Percentiles rank a stretch among this genome's conserved stretches.
These are phyloP conservation scores for Pythium coloratum DNA, from an alignment of 352 stramenopile genomes.

Conservation along the genomic window DNA sequence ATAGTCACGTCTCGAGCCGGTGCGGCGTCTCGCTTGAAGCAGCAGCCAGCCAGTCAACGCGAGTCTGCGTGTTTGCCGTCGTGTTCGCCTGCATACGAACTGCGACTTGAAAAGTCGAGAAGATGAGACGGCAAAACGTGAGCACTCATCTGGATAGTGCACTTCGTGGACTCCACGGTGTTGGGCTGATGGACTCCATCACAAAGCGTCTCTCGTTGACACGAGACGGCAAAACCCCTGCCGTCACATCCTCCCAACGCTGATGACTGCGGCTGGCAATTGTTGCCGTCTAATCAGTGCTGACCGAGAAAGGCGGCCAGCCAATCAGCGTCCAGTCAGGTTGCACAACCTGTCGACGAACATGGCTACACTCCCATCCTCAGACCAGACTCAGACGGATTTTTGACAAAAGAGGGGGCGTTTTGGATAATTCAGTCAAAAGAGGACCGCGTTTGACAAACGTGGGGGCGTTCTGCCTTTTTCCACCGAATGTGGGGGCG, in stretches of 20 bases:
- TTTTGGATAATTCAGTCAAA: too few relatives aligned
- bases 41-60: background rate
- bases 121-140: background rate
- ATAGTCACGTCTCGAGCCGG: background rate
- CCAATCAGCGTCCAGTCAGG: conserved; percentile 10
- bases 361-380: background rate
- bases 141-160: background rate
- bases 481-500: too few relatives aligned
- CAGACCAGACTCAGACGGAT: background rate
- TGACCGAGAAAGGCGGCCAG: background rate
- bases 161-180: background rate
- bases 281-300: conserved; percentile 12
- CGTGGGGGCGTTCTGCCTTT: too few relatives aligned
- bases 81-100: background rate
- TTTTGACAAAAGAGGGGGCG: too few relatives aligned
- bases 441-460: too few relatives aligned
- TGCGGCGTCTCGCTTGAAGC: background rate
- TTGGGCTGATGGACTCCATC: background rate
- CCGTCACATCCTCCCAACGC: background rate
- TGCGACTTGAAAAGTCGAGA: background rate
- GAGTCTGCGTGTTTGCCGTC: background rate
- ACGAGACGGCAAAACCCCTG: background rate
- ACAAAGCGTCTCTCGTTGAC: too few relatives aligned
- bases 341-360: background rate
- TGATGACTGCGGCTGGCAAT: conserved; percentile 6